A percentile compares a stretch with the other conserved stretches of the same genome.
Conservation (phyloP, 2,329 filamentous ascomycete genomes). For the Trichoderma afroharzianum region DNA sequence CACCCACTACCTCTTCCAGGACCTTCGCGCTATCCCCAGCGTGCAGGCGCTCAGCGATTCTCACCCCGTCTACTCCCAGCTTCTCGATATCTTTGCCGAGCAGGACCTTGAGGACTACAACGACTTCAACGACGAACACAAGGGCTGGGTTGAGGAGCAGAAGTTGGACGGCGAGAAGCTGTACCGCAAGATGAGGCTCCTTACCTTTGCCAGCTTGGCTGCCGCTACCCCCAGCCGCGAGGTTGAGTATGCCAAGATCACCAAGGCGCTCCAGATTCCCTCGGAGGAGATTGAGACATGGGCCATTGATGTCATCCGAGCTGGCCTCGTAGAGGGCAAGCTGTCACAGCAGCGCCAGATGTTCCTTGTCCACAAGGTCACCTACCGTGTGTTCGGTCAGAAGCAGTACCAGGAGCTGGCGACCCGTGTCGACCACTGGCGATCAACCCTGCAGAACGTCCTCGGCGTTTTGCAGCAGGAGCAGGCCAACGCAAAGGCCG, state of each 20-base stretch:
- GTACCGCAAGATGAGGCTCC: constrained; percentile 91
- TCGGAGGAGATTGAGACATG: constrained; percentile 89
- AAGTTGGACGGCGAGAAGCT: constrained; percentile 69
- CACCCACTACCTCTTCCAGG: constrained; percentile 68
- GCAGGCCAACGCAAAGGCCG: constrained; percentile 72
- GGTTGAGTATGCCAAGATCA: constrained; percentile 82
- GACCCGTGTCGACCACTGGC: constrained; percentile 87
- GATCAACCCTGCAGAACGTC: constrained; percentile 74
- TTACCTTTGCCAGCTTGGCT: constrained; percentile 87
- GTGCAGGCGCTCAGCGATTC: constrained; percentile 84
- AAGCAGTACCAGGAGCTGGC: constrained; percentile 98
- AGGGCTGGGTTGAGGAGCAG: constrained; percentile 76
- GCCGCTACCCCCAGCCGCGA: constrained; percentile 80
- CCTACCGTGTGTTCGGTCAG: constrained; percentile 94
- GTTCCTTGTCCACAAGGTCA: constrained; percentile 93
- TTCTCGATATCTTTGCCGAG: constrained; percentile 92
- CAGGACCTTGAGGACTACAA: constrained; percentile 94
- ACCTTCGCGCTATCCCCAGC: constrained; percentile 75
- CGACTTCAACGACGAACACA: constrained; percentile 90
- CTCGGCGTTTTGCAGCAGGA: constrained; percentile 74
- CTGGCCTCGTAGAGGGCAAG: constrained; percentile 92
- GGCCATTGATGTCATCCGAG: constrained; percentile 97
- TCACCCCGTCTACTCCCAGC: constrained; percentile 80
- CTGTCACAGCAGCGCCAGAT: constrained; percentile 88
- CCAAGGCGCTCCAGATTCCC: constrained; percentile 79